Evolutionary conservation across 352 stramenopile genomes (phyloP), one percentile per base, ranked within the genome.

Genomic region (Globisporangium solare): DNA sequence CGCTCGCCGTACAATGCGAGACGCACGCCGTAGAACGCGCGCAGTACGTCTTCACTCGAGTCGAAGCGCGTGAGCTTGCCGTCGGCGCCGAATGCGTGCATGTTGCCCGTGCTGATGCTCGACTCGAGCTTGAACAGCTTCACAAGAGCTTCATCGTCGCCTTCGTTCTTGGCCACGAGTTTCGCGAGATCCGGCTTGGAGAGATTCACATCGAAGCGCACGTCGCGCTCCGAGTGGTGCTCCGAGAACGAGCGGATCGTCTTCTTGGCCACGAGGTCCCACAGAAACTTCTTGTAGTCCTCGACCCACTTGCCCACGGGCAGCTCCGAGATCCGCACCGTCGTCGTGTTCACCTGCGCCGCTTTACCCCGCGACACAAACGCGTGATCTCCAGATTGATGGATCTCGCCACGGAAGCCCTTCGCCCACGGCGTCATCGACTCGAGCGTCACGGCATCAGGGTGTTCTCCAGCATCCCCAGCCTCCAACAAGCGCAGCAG

Each of bases 231-330:
- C 12, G 96, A 98, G 68, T 99, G 97, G 70, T 99, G 97, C 71
- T 99, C 96, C 13, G 88, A 92, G 73, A 99, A 99, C 12, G 79
- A 86, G 15, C 72, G 72, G 42, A 96, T 89, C 8, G 65, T 74
- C 52, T 94, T 92, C 53, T 97, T 89, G 27, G 67, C 79, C 21
- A 95, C 71, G 31, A 99, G 76, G 12, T 88, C 83, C 74, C 98
- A 98, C 27, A 99, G 64, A 21, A 97, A 91, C 43, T 88, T 82
- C 73, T 99, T 99, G 83, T 99, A 99, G 70, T 99, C 95, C 58
- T 99, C 96, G 3, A 98, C 98, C 97, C 96, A 99, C 58, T 89
- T 97, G 20, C 92, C 88, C 3, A 99, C 74, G 0, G 98, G 97
- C 6, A 99, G 67, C 79, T 99, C 98, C 10, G 84, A 92, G 54